Evolutionary conservation across 305 asterid genomes (phyloP), one percentile per base, ranked within the genome.

Genomic region (Fraxinus baroniana): DNA sequence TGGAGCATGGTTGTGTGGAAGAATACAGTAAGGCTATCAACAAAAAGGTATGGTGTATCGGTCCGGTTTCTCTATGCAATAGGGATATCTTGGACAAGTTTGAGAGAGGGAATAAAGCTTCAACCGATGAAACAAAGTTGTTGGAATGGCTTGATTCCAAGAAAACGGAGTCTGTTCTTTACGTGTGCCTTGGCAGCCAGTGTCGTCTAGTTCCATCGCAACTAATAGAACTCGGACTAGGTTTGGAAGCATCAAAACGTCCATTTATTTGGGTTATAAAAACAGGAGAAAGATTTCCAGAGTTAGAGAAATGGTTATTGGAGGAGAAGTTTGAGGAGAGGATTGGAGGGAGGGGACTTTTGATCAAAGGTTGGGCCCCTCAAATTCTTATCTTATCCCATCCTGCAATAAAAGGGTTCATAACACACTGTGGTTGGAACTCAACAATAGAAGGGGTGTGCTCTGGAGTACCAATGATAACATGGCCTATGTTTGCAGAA

Each of bases 371-470:
- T 3, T 92, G 95, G 95, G 90, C 92, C 3, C 95, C 94, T 0
- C 94, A 92, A 83, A 86, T 89, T 49, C 72, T 89, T 4, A 86
- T 92, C 74, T 87, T 92, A 44, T 87, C 94, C 2, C 93, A 90
- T 79, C 82, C 81, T 0, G 77, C 93, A 0, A 70, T 87, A 5
- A 90, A 89, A 15, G 95, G 92, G 6, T 91, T 91, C 77, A 28
- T 89, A 36, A 91, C 93, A 8, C 92, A 90, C 33, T 91, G 95
- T 66, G 95, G 95, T 3, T 91, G 95, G 92, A 91, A 91, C 30
- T 90, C 95, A 8, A 87, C 88, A 0, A 76, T 91, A 0, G 95
- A 90, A 83, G 91, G 91, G 79, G 52, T 89, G n/a, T 77, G 89
- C 9, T 86, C 88, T 1, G 96, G 94, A 9, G 90, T 90, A 66